A percentile compares a stretch with the other conserved stretches of the same genome.
These are phyloP conservation scores for Cryptosporidium meleagridis DNA, from an alignment of 169 alveolate genomes.

Conservation along the genomic window DNA sequence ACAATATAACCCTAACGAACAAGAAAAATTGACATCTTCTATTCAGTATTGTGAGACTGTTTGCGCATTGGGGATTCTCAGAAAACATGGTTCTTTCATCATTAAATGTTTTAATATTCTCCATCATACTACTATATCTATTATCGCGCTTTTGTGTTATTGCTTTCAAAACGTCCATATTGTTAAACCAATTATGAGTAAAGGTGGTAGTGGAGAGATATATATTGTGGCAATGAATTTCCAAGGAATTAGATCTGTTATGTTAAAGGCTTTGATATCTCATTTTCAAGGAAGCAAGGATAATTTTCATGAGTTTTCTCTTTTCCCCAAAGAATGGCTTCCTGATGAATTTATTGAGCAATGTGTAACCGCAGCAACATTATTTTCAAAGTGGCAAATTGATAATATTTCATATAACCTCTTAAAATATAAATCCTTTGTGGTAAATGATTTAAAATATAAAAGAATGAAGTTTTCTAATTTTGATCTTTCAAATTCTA, in stretches of 20 bases:
- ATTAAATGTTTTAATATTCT: constrained; percentile 81
- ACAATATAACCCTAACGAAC: constrained; percentile 82
- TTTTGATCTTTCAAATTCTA: neutral
- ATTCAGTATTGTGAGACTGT: constrained; percentile 81
- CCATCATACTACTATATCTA: constrained; percentile 80
- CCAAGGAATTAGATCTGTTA: constrained; percentile 82
- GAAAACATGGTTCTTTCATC: constrained; percentile 82
- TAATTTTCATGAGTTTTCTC: constrained; percentile 72
- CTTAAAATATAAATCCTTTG: constrained; percentile 31
- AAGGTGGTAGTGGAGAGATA: constrained; percentile 80
- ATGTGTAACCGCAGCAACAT: constrained; percentile 80
- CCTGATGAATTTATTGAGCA: constrained; percentile 81
- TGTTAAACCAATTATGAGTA: constrained; percentile 81
- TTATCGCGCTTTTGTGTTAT: constrained; percentile 78
- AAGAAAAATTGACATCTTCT: constrained; percentile 80
- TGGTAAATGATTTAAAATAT: neutral
- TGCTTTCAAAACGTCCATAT: constrained; percentile 82
- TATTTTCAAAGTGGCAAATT: constrained; percentile 66
- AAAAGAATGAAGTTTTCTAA: constrained; percentile 8
- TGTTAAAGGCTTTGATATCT: constrained; percentile 78
- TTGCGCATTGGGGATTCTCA: constrained; percentile 82
- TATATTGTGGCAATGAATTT: constrained; percentile 81
- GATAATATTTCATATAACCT: constrained; percentile 76
- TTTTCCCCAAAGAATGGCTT: constrained; percentile 80
- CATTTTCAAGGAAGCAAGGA: constrained; percentile 72